These are phyloP conservation scores for Physocladia obscura DNA, from an alignment of 192 early-diverging fungal species.

Conservation along the genomic window DNA sequence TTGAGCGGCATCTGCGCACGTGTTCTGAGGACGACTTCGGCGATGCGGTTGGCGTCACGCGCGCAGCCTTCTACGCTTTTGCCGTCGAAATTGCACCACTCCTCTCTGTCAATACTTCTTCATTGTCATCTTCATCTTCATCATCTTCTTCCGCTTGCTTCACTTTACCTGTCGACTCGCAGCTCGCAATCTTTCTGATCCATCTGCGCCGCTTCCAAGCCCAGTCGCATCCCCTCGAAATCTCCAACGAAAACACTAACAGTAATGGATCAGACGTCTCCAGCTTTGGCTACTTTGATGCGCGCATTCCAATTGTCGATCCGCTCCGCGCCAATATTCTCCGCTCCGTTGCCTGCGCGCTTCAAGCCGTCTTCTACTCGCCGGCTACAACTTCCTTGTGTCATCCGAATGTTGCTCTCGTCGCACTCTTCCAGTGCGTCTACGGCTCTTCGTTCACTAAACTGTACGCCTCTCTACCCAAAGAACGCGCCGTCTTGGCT, in stretches of 20 bases:
- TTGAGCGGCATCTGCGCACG: not conserved
- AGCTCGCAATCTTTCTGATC: conserved; percentile 1
- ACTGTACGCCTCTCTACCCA: conserved; percentile 3
- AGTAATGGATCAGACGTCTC: not conserved
- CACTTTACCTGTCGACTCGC: not conserved
- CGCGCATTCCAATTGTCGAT: not conserved
- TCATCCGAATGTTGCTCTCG: not conserved
- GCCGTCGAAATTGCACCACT: not conserved
- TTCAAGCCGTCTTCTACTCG: not conserved
- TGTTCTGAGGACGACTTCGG: not conserved
- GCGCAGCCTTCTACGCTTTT: not conserved
- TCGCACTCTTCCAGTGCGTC: not conserved
- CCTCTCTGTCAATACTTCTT: not conserved
- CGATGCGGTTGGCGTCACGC: not conserved
- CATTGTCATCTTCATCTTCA: not conserved
- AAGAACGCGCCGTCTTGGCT: not conserved
- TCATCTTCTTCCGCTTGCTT: not conserved
- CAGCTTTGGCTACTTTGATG: not conserved
- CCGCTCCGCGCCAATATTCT: not conserved
- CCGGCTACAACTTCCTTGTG: not conserved
- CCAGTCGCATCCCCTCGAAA: no score
- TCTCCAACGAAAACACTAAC: no score
- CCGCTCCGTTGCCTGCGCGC: not conserved
- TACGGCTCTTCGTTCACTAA: not conserved
- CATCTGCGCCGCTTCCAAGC: no score